Percentiles rank a stretch among this genome's conserved stretches.
Evolutionary conservation across 116 monocot species (phyloP).

Genomic region (Trichopus zeylanicus): DNA sequence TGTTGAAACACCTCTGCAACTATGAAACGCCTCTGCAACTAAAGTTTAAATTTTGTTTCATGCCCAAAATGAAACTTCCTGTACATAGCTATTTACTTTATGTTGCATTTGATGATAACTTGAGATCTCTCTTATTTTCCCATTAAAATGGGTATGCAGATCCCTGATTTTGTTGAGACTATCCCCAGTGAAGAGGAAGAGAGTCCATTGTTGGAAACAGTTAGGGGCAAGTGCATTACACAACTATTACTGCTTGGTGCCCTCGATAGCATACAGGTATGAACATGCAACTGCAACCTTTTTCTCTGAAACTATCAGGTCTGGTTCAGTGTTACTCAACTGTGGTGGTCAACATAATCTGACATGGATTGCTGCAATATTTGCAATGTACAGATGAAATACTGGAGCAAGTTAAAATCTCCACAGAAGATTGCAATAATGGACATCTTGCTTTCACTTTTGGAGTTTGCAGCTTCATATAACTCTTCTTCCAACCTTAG

Average conservation of each 20-base stretch:
- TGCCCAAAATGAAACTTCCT: too few species aligned
- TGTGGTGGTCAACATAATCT: background rate
- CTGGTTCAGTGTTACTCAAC: background rate
- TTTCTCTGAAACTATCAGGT: background rate
- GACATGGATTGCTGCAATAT: background rate
- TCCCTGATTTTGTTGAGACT: constrained; percentile 41
- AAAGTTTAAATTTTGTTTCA: too few species aligned
- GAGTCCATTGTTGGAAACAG: constrained; percentile 56
- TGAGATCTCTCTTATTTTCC: background rate
- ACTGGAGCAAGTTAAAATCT: constrained; percentile 75
- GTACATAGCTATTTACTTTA: too few species aligned
- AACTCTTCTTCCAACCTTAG: constrained; percentile 89
- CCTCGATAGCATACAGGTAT: constrained; percentile 92
- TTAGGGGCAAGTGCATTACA: constrained; percentile 92
- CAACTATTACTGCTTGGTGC: constrained; percentile 81
- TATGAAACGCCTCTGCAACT: too few species aligned
- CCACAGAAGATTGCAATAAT: constrained; percentile 84
- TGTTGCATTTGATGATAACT: background rate
- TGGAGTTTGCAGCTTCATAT: constrained; percentile 93
- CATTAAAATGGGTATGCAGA: constrained; percentile 18
- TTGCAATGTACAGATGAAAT: constrained; percentile 47
- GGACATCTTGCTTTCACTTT: constrained; percentile 83
- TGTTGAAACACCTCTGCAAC: too few species aligned
- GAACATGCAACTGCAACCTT: background rate
- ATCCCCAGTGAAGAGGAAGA: constrained; percentile 52